Base-by-base conservation (phyloP, 441 rosid species). In the Raphanus hybrid region DNA sequence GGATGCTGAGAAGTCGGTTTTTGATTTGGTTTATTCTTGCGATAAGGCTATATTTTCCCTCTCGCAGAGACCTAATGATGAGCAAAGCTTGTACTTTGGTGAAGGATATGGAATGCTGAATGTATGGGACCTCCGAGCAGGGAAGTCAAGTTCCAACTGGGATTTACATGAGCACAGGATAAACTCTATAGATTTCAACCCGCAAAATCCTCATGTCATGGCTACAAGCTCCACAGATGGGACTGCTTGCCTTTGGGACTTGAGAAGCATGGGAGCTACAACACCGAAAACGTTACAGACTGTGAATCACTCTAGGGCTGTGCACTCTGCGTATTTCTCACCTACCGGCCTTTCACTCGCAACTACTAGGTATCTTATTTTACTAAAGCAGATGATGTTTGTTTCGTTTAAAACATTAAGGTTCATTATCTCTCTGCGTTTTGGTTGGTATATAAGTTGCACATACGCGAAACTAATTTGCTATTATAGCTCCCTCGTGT, bases 311-410 rank as follows among this genome's bases (percentile, higher is more conserved):
- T 43, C 72, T 12, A 87, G 75, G 82, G 85, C 89, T 15, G 93
- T 92, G 58, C 85, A 88, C 52, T 86, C 96, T 68, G 98, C 99
- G 59, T 91, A 87, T 74, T 94, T 94, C 86, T 94, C 99, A 45
- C 57, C 57, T 50, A 4, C 20, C 1, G 57, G 57, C 8, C 57
- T 50, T 14, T 50, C 57, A 50, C 57, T 92, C 69, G 97, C 91
- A 58, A 91, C 97, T 3, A 85, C 98, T 63, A 90, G 94, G 98
- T 92, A 82, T 14, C 34, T 32, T 48, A 29, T 29, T 29, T 29
- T 29, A 29, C 34, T 29, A 23, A 1, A 29, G 4, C 4, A 29
- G 34, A 4, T 29, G 34, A 3, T 29, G 34, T 29, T 29, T 29
- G 34, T 29, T 29, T 29, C 5, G 5, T 29, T 29, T 23, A 5